Percentiles rank a stretch among this genome's conserved stretches.
phyloP scores from a whole-genome alignment of 2,329 filamentous ascomycete species.

The Sporothrix pallida region DNA sequence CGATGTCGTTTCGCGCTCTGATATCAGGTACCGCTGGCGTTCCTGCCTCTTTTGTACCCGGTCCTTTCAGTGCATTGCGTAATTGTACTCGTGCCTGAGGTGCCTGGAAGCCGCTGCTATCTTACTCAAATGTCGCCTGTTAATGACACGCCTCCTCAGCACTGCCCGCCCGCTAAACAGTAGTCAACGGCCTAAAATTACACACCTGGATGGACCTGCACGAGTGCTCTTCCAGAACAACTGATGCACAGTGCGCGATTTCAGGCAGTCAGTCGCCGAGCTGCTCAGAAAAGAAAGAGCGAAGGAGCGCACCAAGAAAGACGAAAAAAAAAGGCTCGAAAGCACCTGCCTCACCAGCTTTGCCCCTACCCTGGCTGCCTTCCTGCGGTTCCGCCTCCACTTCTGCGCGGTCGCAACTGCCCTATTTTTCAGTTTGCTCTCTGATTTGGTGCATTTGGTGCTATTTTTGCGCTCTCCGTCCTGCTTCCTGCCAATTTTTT shows the following conservation, averaged over 20 bases:
- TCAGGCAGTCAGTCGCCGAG: not conserved
- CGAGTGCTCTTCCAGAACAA: not conserved
- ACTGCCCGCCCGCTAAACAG: constrained; percentile 22
- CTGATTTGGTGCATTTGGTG: not conserved
- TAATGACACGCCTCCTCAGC: constrained; percentile 19
- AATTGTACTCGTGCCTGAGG: no score
- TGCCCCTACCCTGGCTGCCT: not conserved
- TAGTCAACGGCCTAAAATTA: constrained; percentile 3
- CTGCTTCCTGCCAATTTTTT: not conserved
- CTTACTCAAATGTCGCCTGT: not conserved
- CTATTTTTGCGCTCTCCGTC: not conserved
- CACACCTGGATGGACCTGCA: constrained; percentile 23
- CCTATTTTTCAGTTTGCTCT: not conserved
- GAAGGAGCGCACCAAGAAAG: not conserved
- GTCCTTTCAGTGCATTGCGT: no score
- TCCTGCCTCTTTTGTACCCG: no score
- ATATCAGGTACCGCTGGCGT: not conserved
- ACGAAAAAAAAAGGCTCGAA: not conserved
- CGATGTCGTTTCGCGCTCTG: not conserved
- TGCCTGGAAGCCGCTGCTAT: not conserved
- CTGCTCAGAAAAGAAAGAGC: not conserved
- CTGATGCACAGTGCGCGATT: not conserved
- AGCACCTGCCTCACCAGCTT: not conserved
- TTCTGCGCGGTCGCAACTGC: constrained; percentile 8
- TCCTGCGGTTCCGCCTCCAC: constrained; percentile 26